phyloP scores from a whole-genome alignment of 2,329 filamentous ascomycete genomes.

The Epichloe elymi region DNA sequence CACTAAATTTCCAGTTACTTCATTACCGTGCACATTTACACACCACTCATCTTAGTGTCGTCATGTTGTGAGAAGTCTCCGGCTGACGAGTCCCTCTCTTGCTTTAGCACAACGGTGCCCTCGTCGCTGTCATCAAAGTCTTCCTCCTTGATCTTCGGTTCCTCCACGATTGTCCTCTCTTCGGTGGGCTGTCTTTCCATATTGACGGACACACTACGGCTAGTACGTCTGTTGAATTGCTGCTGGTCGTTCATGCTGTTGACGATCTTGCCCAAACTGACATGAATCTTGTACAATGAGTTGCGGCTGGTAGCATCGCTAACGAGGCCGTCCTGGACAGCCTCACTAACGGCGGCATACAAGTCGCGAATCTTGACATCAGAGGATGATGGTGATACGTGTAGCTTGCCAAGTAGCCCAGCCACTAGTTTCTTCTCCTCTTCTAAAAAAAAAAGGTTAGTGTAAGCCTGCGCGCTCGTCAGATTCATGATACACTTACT shows the following conservation, averaged over 20 bases:
- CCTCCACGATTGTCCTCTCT: slow-evolving; percentile 27
- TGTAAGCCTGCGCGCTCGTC: neutral
- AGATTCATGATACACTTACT: slow-evolving; percentile 37
- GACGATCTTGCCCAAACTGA: slow-evolving; percentile 54
- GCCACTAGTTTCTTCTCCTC: slow-evolving; percentile 79
- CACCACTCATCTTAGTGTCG: slow-evolving; percentile 17
- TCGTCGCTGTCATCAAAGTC: slow-evolving; percentile 26
- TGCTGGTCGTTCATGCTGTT: slow-evolving; percentile 40
- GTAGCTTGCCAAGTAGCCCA: slow-evolving; percentile 67
- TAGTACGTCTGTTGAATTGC: slow-evolving; percentile 24
- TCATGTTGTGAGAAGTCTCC: slow-evolving; percentile 29
- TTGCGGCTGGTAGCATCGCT: slow-evolving; percentile 50
- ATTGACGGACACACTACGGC: slow-evolving; percentile 29
- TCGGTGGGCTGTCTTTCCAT: slow-evolving; percentile 19
- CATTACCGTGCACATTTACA: neutral
- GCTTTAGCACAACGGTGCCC: slow-evolving; percentile 18
- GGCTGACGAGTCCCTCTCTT: slow-evolving; percentile 24
- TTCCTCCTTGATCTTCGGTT: slow-evolving; percentile 36
- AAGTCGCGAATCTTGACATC: slow-evolving; percentile 44
- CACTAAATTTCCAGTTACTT: neutral
- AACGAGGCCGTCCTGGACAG: slow-evolving; percentile 48
- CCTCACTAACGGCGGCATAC: slow-evolving; percentile 44
- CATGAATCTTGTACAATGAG: slow-evolving; percentile 54
- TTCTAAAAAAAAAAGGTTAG: slow-evolving; percentile 33
- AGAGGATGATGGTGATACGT: slow-evolving; percentile 55